These are phyloP conservation scores for Tuber calosporum DNA, from an alignment of 495 filamentous ascomycete species.

Conservation along the genomic window DNA sequence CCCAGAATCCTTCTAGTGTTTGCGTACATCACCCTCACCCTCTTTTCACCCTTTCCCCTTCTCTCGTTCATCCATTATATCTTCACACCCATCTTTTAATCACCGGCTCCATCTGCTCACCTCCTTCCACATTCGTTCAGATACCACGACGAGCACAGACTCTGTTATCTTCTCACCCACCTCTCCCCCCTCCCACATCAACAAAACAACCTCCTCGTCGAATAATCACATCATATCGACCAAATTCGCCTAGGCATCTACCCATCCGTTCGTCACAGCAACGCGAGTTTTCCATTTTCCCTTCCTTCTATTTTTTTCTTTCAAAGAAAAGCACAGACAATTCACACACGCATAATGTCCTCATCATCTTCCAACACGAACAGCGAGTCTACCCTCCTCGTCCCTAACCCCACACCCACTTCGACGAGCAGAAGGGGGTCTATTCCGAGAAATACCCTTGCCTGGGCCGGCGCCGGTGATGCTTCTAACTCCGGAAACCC, in stretches of 20 bases:
- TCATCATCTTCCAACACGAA: conserved; percentile 28
- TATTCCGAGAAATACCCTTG: conserved; percentile 38
- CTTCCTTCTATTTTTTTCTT: not conserved
- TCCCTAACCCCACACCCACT: conserved; percentile 38
- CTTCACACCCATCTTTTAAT: conserved; percentile 8
- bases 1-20: not conserved
- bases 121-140: conserved; percentile 27
- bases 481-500: conserved; percentile 26
- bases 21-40: conserved; percentile 11
- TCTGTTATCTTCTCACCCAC: too few species aligned
- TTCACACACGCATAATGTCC: conserved; percentile 21
- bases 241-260: not conserved
- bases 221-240: not conserved
- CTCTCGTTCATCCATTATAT: not conserved
- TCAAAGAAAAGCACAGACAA: not conserved
- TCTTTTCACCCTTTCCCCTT: conserved; percentile 21
- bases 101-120: conserved; percentile 24
- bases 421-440: conserved; percentile 37
- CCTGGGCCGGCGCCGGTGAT: conserved; percentile 15
- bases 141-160: conserved; percentile 29
- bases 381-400: conserved; percentile 35
- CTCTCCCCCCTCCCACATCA: too few species aligned
- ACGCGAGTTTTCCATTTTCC: not conserved
- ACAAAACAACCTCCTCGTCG: not conserved
- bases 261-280: not conserved